Evolutionary conservation across 2,329 filamentous ascomycete genomes (phyloP).

Genomic region (Claviceps pazoutovae): DNA sequence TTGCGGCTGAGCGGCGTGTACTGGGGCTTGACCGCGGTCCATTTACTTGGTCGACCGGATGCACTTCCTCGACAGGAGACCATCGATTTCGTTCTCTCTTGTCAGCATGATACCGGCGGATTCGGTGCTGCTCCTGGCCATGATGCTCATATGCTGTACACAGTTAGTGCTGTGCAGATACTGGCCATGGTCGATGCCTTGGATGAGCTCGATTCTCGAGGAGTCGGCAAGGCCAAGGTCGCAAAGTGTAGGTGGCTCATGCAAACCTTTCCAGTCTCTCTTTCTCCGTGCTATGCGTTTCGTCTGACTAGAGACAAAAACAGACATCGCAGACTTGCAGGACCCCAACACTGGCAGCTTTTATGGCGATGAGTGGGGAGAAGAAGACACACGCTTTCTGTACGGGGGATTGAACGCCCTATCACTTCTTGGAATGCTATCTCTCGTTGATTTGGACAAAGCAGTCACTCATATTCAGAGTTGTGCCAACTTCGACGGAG

Average conservation of each 20-base stretch:
- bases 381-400: constrained; percentile 87
- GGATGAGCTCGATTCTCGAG: constrained; percentile 61
- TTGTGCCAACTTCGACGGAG: constrained; percentile 89
- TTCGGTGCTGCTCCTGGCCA: constrained; percentile 91
- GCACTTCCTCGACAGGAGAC: constrained; percentile 69
- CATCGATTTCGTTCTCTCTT: constrained; percentile 90
- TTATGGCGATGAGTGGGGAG: constrained; percentile 89
- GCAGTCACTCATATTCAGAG: constrained; percentile 66
- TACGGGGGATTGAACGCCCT: constrained; percentile 83
- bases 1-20: constrained; percentile 90
- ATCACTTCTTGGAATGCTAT: constrained; percentile 63
- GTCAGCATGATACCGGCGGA: constrained; percentile 74
- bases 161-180: constrained; percentile 88
- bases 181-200: constrained; percentile 76
- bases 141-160: constrained; percentile 92
- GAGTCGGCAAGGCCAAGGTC: constrained; percentile 52
- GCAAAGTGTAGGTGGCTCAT: constrained; percentile 56
- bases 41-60: constrained; percentile 69
- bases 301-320: constrained; percentile 5
- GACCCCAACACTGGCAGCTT: constrained; percentile 74
- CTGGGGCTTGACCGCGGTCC: constrained; percentile 83
- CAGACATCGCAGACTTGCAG: constrained; percentile 71
- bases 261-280: not conserved
- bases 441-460: constrained; percentile 63
- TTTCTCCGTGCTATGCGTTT: constrained; percentile 4